Evolutionary conservation across 1,284 basidiomycete genomes (phyloP), one percentile per base, ranked within the genome.

Genomic region (Cryptococcus sp.): DNA sequence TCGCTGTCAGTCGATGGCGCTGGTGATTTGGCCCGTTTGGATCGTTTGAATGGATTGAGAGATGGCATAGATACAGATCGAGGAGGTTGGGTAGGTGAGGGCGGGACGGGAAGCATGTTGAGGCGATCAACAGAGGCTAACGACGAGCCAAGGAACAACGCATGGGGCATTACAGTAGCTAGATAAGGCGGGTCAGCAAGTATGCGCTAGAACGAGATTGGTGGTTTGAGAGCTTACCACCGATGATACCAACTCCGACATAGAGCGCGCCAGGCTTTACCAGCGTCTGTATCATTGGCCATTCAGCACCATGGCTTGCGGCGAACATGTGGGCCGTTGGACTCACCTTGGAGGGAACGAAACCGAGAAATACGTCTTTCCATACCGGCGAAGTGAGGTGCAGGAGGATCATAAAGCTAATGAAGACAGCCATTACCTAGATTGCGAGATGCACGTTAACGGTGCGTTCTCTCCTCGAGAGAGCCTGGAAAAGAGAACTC

Each of bases 141-240:
- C 40, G 88, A 86, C 3, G 90, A 92, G 11, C 93, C 93, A 7
- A 97, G 82, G 80, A 92, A 94, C 22, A 97, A 82, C 47, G 89
- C 88, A 74, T 97, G 94, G 0, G 94, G 93, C 93, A 83, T 82
- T 54, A 91, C 90, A 47, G 91, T 88, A 25, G 89, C 88, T 90
- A 67, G 5, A 16, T 4, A 23, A 8, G 22, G 42, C 44, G 35
- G 23, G 44, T 56, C 17, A 50, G 38, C 39, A 27, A 31, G 20
- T 50, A 4, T 15, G 7, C 51, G 23, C 47, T 39, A 25, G 31
- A 47, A 6, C 20, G 23, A 44, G 22, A 13, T 22, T 10, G 20
- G 22, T 1, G 7, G 13, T 25, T 3, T 25, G 38, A 15, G 17
- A 11, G 53, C 65, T 50, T 20, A 68, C 78, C 63, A 70, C 82